phyloP scores from a whole-genome alignment of 441 rosid genomes.

The Erodium trifolium region DNA sequence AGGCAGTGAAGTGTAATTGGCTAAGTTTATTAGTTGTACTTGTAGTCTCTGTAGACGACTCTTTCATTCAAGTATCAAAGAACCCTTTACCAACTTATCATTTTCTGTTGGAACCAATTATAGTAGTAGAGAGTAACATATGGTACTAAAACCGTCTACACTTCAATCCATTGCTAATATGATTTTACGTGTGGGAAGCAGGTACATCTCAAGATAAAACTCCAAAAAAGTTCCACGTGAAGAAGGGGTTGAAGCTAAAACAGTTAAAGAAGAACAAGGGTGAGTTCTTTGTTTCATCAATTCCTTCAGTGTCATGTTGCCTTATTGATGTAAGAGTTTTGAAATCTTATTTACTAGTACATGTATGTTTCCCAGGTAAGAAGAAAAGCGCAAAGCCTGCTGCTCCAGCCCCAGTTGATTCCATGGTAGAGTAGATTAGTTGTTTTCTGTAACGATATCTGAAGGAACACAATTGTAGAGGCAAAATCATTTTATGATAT shows the following conservation, averaged over 20 bases:
- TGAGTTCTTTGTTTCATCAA: not conserved
- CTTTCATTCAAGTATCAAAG: too few relatives aligned
- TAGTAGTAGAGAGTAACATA: too few relatives aligned
- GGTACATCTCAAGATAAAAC: constrained; percentile 1
- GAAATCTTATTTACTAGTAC: not conserved
- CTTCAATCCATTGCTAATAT: too few relatives aligned
- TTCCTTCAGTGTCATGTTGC: not conserved
- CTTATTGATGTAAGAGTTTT: not conserved
- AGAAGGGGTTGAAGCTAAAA: not conserved
- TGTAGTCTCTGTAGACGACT: too few relatives aligned
- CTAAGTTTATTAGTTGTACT: too few relatives aligned
- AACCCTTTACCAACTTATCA: too few relatives aligned
- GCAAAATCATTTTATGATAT: not conserved
- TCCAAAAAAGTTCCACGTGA: not conserved
- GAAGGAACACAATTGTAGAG: not conserved
- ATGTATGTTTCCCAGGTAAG: not conserved
- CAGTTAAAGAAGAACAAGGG: not conserved
- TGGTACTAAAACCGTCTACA: too few relatives aligned
- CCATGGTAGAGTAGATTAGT: not conserved
- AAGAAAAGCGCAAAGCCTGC: not conserved
- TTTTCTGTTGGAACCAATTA: too few relatives aligned
- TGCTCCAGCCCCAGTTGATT: not conserved
- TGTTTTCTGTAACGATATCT: not conserved
- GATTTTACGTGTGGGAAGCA: not conserved
- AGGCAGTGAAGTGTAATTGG: too few relatives aligned